Evolutionary conservation across 2,329 filamentous ascomycete species (phyloP), one percentile per base, ranked within the genome.

Genomic region (Pezicula rhizophila): DNA sequence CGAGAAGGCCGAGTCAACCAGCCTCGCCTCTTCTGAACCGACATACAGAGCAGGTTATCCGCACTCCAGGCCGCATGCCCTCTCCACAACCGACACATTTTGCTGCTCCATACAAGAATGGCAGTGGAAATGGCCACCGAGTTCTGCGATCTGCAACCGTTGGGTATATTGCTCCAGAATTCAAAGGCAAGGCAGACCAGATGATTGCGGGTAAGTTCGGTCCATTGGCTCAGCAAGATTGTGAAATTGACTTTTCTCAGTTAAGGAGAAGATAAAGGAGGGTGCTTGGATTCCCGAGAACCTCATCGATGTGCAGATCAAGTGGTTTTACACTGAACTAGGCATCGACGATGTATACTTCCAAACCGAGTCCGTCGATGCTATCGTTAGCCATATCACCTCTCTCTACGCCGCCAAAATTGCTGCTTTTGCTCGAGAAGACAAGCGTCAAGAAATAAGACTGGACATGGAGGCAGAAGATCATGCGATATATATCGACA

Each of bases 271-370:
- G 76, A 95, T 96, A 84, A 53, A 57, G 37, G 55, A 56, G 34
- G 55, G 55, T 55, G 87, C 85, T 52, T 96, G 95, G 79, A 88
- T 99, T 53, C 93, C 93, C 2, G 77, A 80, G 49, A 77, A 86
- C 46, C 87, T 95, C 57, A 79, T 96, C 54, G 87, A 95, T 54
- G 78, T 83, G 23, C 91, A 99, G 71, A 88, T 91, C 45, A 78
- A 82, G 52, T 99, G 93, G 92, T 99, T 99, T 76, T 99, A 99
- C 75, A 88, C 93, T 66, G 87, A 95, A 68, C 82, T 99, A 20
- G 93, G 93, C 60, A 99, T 99, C 61, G 93, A 99, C 64, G 93
- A 96, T 76, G 92, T 95, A 71, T 97, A 96, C 76, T 97, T 97
- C 73, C 84, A 91, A 66, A 90, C 92, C 57, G 91, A 96, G 73